Evolutionary conservation across 2,329 filamentous ascomycete species (phyloP), one percentile per base, ranked within the genome.

Genomic region (Chrysoporthe cubensis): DNA sequence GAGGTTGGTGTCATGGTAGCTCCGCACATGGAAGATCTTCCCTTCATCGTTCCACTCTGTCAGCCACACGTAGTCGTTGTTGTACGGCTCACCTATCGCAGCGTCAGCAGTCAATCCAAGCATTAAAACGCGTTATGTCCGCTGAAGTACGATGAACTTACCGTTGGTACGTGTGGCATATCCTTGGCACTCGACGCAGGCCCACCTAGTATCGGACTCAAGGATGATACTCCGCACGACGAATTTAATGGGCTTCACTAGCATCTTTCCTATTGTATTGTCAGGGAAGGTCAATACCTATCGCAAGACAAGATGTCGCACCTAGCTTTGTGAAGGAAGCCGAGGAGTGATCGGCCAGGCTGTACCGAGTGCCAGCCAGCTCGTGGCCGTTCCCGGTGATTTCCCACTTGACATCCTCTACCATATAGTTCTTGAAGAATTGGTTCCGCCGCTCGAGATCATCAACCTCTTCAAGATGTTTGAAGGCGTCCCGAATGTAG

Each of bases 41-140:
- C 62, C 62, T 11, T 64, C n/a, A 16, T 46, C 50, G 26, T 64
- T 43, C 62, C 62, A 64, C 50, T 44, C n/a, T 13, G 62, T 64
- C 37, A 64, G 26, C 62, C 62, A 64, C 6, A 64, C n/a, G 42
- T 64, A 64, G n/a, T 64, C 62, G 46, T 64, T 64, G 34, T 64
- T 56, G 37, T 64, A 64, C 8, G n/a, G 48, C 40, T 64, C 13
- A 18, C 62, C 48, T 64, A 26, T 11, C 2, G 18, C 26, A 40
- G 44, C 11, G n/a, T 62, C 44, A 62, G 32, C 46, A 26, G 2
- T 32, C 11, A 8, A 44, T 43, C 21, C 40, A 14, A 18, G 40
- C 4, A 9, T 11, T 9, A 6, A 18, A 34, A 40, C 2, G 9
- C 16, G 16, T 40, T 26, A 7, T 40, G 37, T 1, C n/a, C 14